These are phyloP conservation scores for Tolypocladium amazonense DNA, from an alignment of 2,329 filamentous ascomycete genomes.

Conservation along the genomic window DNA sequence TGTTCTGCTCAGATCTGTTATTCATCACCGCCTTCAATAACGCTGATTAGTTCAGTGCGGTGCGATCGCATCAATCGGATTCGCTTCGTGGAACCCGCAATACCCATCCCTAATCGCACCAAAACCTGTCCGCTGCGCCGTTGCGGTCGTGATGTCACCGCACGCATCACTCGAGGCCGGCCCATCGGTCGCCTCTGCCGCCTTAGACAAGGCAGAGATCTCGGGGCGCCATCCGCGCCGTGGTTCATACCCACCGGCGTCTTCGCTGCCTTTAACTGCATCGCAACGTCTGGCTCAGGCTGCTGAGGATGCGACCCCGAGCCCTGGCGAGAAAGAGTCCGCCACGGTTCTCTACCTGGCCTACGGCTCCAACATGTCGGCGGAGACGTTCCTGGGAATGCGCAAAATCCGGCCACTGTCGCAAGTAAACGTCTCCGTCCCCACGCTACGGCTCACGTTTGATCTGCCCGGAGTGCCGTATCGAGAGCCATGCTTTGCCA, in stretches of 20 bases:
- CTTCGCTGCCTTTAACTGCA: constrained; percentile 21
- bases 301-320: constrained; percentile 12
- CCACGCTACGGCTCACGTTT: constrained; percentile 68
- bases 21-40: neutral
- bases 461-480: constrained; percentile 82
- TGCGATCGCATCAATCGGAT: neutral
- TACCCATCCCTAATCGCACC: neutral
- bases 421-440: constrained; percentile 71
- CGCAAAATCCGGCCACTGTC: constrained; percentile 76
- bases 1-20: neutral
- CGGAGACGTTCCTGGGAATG: constrained; percentile 65
- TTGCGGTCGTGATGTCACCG: neutral
- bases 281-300: constrained; percentile 16
- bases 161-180: neutral
- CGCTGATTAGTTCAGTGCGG: too few species aligned
- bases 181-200: constrained; percentile 5
- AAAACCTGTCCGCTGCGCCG: neutral
- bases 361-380: constrained; percentile 83
- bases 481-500: constrained; percentile 84
- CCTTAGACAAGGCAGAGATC: constrained; percentile 14
- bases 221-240: constrained; percentile 8
- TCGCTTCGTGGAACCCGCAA: neutral
- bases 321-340: constrained; percentile 10
- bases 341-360: constrained; percentile 67
- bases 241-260: constrained; percentile 16